These are phyloP conservation scores for Cryphonectria japonica DNA, from an alignment of 2,329 filamentous ascomycete species.

Conservation along the genomic window DNA sequence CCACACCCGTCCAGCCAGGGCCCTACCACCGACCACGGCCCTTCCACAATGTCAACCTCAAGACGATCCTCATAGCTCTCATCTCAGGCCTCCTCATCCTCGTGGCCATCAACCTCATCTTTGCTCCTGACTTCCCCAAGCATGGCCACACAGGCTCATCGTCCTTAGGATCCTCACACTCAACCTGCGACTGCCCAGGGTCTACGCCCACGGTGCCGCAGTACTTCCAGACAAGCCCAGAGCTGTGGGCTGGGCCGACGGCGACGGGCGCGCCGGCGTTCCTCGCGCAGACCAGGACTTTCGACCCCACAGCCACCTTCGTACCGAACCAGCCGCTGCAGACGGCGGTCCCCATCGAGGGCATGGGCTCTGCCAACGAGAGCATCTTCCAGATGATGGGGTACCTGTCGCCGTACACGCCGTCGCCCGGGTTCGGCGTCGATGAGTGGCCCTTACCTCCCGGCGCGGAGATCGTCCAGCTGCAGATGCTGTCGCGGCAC, in stretches of 20 bases:
- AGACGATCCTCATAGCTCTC: constrained; percentile 31
- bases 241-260: constrained; percentile 67
- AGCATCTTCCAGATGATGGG: constrained; percentile 76
- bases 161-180: constrained; percentile 1
- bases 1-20: constrained; percentile 15
- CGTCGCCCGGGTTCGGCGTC: constrained; percentile 74
- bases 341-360: constrained; percentile 69
- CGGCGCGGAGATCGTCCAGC: constrained; percentile 69
- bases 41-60: constrained; percentile 24
- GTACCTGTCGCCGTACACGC: constrained; percentile 70
- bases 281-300: constrained; percentile 70
- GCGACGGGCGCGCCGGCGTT: constrained; percentile 72
- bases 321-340: constrained; percentile 72
- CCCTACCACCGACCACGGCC: constrained; percentile 26
- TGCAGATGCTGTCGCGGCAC: constrained; percentile 75
- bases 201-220: constrained; percentile 53
- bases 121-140: constrained; percentile 30
- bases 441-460: constrained; percentile 70
- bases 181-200: constrained; percentile 17
- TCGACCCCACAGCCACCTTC: constrained; percentile 67
- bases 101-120: constrained; percentile 33
- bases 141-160: constrained; percentile 12
- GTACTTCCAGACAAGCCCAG: constrained; percentile 65
- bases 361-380: constrained; percentile 57
- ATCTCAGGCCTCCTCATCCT: constrained; percentile 32